Evolutionary conservation across 192 early-diverging fungal genomes (phyloP).

Genomic region (Cetraspora pellucida): DNA sequence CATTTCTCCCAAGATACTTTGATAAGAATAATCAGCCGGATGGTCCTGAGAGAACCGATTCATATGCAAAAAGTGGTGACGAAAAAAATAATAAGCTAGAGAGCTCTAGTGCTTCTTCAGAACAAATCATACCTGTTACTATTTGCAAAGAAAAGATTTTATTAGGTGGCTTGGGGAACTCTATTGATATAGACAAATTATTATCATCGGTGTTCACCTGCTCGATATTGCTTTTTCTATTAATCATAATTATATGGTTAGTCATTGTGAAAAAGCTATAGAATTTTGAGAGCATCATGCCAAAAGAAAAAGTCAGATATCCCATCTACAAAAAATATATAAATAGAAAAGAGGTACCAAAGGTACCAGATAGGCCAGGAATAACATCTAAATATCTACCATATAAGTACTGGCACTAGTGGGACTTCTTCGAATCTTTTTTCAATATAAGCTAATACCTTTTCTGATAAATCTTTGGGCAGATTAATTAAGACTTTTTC

Average conservation of each 20-base stretch:
- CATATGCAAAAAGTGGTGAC: background rate
- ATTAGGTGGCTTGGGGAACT: background rate
- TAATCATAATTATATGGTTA: slow-evolving; percentile 13
- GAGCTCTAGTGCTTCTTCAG: background rate
- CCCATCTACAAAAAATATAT: too few relatives aligned
- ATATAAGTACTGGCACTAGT: too few relatives aligned
- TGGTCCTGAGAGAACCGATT: background rate
- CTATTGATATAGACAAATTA: background rate
- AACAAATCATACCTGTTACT: background rate
- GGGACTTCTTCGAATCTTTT: too few relatives aligned
- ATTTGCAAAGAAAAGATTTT: background rate
- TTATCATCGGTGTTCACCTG: background rate
- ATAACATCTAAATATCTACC: too few relatives aligned
- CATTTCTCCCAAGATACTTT: background rate
- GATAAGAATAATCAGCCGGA: background rate
- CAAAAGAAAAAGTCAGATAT: background rate
- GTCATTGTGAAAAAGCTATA: slow-evolving; percentile 3
- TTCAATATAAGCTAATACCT: too few relatives aligned
- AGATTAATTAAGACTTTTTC: too few relatives aligned
- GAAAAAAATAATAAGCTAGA: background rate
- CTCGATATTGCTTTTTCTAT: background rate
- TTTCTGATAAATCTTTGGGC: too few relatives aligned
- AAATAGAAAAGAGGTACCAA: too few relatives aligned
- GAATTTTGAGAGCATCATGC: slow-evolving; percentile 3
- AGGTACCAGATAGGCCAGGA: too few relatives aligned